phyloP scores from a whole-genome alignment of 148 eudicot species.

The Pharnaceum exiguum region DNA sequence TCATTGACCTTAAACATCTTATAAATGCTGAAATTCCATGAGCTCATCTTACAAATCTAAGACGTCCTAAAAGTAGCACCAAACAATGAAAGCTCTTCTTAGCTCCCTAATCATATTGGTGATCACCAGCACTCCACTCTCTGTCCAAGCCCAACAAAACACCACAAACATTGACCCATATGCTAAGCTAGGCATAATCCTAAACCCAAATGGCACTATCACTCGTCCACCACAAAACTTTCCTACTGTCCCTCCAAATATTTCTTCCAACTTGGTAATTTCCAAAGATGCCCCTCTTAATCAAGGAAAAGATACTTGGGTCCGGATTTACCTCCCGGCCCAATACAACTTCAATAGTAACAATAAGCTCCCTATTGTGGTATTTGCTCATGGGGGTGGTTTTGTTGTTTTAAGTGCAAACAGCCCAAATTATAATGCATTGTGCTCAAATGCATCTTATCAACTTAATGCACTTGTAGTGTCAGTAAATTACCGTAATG shows the following conservation, averaged over 20 bases:
- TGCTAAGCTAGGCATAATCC: conserved; percentile 14
- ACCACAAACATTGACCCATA: conserved; percentile 23
- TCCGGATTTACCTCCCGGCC: conserved; percentile 26
- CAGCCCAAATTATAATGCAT: conserved; percentile 2
- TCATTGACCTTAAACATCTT: too few species aligned
- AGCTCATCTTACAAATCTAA: too few species aligned
- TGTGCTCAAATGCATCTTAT: conserved; percentile 19
- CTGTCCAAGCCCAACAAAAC: not conserved
- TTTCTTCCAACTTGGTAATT: conserved; percentile 2
- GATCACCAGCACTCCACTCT: too few species aligned
- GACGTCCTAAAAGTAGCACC: too few species aligned
- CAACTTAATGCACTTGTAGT: conserved; percentile 22
- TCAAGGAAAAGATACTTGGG: conserved; percentile 15
- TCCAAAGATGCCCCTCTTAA: conserved; percentile 26
- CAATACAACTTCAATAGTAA: not conserved
- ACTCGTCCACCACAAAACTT: conserved; percentile 12
- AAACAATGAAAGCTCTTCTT: too few species aligned
- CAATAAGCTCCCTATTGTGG: conserved; percentile 15
- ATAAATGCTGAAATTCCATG: too few species aligned
- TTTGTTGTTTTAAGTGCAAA: conserved; percentile 19
- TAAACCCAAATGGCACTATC: conserved; percentile 22
- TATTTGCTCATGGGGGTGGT: conserved; percentile 32
- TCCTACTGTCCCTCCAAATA: conserved; percentile 18
- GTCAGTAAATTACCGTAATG: conserved; percentile 36
- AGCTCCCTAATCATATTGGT: too few species aligned